Evolutionary conservation across 768 basidiomycete species (phyloP).

Genomic region (Lentinula aciculospora): DNA sequence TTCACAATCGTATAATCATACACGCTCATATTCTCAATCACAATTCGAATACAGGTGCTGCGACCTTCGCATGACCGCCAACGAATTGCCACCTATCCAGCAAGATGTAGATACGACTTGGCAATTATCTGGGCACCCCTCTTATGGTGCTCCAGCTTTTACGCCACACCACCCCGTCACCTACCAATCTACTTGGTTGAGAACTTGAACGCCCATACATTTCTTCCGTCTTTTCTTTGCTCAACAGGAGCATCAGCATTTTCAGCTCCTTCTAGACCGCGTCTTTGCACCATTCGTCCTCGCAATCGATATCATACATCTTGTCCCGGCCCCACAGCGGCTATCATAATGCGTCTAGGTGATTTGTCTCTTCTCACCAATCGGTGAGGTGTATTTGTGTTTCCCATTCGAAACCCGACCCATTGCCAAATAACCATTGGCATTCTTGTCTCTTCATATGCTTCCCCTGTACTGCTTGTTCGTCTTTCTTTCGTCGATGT

Average conservation of each 20-base stretch:
- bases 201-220: slow-evolving; percentile 28
- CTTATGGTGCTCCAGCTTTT: slow-evolving; percentile 35
- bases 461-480: background rate
- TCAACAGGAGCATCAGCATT: slow-evolving; percentile 18
- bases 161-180: slow-evolving; percentile 34
- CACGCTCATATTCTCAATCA: slow-evolving; percentile 57
- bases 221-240: slow-evolving; percentile 17
- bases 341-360: slow-evolving; percentile 12
- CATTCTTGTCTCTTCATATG: background rate
- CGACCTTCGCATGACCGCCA: slow-evolving; percentile 37
- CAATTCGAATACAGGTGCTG: slow-evolving; percentile 48
- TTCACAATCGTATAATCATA: slow-evolving; percentile 39
- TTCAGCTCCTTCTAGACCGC: slow-evolving; percentile 15
- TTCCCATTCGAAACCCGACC: slow-evolving; percentile 29
- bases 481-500: background rate
- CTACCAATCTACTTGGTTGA: slow-evolving; percentile 47
- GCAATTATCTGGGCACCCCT: slow-evolving; percentile 36
- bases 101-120: slow-evolving; percentile 36
- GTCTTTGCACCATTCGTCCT: slow-evolving; percentile 11
- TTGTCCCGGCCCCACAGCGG: slow-evolving; percentile 10
- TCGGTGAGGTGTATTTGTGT: slow-evolving; percentile 22
- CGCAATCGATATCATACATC: slow-evolving; percentile 17
- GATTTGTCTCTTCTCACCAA: slow-evolving; percentile 20
- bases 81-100: slow-evolving; percentile 29
- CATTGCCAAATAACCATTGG: slow-evolving; percentile 10